Percentiles rank a stretch among this genome's conserved stretches.
Evolutionary conservation across 2,329 filamentous ascomycete species (phyloP).

Genomic region (Penicillium sp.): DNA sequence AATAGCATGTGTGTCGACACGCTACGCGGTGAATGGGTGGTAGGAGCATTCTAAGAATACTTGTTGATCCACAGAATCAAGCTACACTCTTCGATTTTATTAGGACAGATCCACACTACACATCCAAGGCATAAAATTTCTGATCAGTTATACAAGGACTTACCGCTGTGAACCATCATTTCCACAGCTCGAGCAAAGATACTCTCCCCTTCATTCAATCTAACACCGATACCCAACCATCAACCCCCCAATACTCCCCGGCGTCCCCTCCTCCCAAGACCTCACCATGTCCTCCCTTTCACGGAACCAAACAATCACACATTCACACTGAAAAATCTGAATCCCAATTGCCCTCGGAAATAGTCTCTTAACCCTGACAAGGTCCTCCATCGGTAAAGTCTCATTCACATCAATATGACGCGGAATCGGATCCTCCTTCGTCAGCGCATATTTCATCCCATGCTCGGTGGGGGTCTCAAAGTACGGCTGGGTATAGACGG

Average conservation of each 20-base stretch:
- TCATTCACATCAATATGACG: not conserved
- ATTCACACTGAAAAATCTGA: constrained; percentile 5
- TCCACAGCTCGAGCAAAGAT: not conserved
- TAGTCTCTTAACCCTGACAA: not conserved
- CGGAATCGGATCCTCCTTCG: not conserved
- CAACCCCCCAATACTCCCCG: not conserved
- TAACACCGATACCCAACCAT: constrained; percentile 6
- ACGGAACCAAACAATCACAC: constrained; percentile 2
- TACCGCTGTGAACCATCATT: not conserved
- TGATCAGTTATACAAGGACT: too few species aligned
- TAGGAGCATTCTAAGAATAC: too few species aligned
- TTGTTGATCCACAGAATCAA: not conserved
- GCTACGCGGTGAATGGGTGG: too few species aligned
- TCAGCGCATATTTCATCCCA: not conserved
- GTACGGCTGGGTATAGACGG: not conserved
- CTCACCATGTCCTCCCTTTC: constrained; percentile 4
- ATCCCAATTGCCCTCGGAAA: not conserved
- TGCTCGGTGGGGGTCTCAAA: constrained; percentile 3
- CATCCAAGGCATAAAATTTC: not conserved
- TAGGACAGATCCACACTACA: not conserved
- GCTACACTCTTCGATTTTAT: not conserved
- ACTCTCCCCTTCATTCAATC: not conserved
- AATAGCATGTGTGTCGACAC: too few species aligned
- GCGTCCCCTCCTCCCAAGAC: constrained; percentile 7
- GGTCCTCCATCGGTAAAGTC: not conserved